A percentile compares a stretch with the other conserved stretches of the same genome.
phyloP scores from a whole-genome alignment of 441 rosid genomes.

The Corymbia citriodora region DNA sequence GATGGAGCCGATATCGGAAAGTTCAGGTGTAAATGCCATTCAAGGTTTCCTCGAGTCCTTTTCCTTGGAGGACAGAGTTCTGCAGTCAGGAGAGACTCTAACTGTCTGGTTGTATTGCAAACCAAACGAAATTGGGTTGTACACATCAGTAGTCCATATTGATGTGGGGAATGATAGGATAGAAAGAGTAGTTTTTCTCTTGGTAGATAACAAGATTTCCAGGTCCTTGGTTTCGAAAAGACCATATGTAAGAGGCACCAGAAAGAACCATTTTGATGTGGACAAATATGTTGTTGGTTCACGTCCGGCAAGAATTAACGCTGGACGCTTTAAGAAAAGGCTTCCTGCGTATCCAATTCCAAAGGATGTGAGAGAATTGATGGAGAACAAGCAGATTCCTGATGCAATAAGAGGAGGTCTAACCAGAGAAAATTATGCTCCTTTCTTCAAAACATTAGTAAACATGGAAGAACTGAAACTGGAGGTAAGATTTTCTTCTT shows the following conservation, averaged over 20 bases:
- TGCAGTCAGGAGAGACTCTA: slow-evolving; percentile 44
- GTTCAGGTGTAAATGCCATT: slow-evolving; percentile 8
- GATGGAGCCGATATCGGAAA: slow-evolving; percentile 36
- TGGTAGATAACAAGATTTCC: slow-evolving; percentile 58
- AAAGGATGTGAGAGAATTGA: slow-evolving; percentile 35
- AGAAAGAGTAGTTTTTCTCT: slow-evolving; percentile 47
- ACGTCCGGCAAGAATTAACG: slow-evolving; percentile 28
- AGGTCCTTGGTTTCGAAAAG: slow-evolving; percentile 33
- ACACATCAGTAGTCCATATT: slow-evolving; percentile 42
- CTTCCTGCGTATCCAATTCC: slow-evolving; percentile 51
- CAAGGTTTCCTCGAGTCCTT: slow-evolving; percentile 28
- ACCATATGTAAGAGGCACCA: slow-evolving; percentile 39
- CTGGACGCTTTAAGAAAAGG: slow-evolving; percentile 18
- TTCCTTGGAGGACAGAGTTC: slow-evolving; percentile 50
- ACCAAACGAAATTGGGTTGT: slow-evolving; percentile 46
- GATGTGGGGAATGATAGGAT: slow-evolving; percentile 30
- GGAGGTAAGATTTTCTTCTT: slow-evolving; percentile 30
- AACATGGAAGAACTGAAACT: slow-evolving; percentile 59
- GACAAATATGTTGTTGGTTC: slow-evolving; percentile 32
- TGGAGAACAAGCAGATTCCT: slow-evolving; percentile 42
- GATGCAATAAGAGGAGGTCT: slow-evolving; percentile 33
- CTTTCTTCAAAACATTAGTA: slow-evolving; percentile 38
- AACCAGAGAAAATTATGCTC: slow-evolving; percentile 26
- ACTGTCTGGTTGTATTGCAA: slow-evolving; percentile 57
- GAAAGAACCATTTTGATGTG: slow-evolving; percentile 36